A percentile compares a stretch with the other conserved stretches of the same genome.
phyloP scores from a whole-genome alignment of 768 basidiomycete species.

The Russula ochroleuca region DNA sequence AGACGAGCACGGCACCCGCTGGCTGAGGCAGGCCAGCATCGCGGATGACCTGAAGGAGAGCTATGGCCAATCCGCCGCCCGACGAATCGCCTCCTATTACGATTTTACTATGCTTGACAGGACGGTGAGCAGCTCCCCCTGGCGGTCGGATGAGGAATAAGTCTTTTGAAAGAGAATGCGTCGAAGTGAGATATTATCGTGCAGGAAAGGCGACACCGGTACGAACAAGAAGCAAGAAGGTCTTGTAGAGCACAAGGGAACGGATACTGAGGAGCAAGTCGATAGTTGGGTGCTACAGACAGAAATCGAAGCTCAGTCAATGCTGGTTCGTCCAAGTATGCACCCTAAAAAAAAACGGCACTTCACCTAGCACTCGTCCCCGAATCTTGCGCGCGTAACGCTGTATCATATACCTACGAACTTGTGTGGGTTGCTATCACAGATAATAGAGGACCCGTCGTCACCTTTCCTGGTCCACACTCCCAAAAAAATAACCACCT shows the following conservation, averaged over 20 bases:
- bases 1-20: slow-evolving; percentile 84
- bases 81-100: slow-evolving; percentile 92
- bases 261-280: slow-evolving; percentile 91
- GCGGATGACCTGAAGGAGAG: slow-evolving; percentile 81
- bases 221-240: slow-evolving; percentile 72
- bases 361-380: slow-evolving; percentile 75
- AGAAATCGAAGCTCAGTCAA: slow-evolving; percentile 15
- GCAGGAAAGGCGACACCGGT: not conserved
- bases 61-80: slow-evolving; percentile 81
- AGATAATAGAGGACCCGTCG: slow-evolving; percentile 5
- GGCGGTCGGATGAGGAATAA: slow-evolving; percentile 92
- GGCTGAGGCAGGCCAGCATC: slow-evolving; percentile 81
- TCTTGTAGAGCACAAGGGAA: slow-evolving; percentile 94
- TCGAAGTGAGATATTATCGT: slow-evolving; percentile 27
- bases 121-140: slow-evolving; percentile 63
- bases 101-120: slow-evolving; percentile 78
- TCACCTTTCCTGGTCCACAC: slow-evolving; percentile 72
- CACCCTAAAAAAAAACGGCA: not conserved
- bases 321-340: too few relatives aligned
- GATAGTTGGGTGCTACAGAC: slow-evolving; percentile 64
- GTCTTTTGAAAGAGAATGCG: slow-evolving; percentile 43
- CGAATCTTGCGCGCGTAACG: slow-evolving; percentile 89
- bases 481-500: slow-evolving; percentile 82
- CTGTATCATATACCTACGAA: slow-evolving; percentile 62
- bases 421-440: not conserved